Conservation (phyloP, 352 stramenopile species). For the Phytophthora uliginosa region DNA sequence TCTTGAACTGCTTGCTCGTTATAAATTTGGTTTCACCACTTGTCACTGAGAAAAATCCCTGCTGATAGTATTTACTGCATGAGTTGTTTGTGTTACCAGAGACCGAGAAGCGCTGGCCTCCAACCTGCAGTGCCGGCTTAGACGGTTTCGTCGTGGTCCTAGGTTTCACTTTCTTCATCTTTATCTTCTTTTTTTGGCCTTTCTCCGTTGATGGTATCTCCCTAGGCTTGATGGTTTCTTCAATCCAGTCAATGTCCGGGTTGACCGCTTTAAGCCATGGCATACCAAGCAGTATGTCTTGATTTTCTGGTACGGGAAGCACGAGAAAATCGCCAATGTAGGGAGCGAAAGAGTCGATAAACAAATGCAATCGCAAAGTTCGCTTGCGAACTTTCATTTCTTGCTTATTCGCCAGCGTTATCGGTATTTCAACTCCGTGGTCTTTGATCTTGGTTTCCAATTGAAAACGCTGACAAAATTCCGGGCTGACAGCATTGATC, state of each 20-base stretch:
- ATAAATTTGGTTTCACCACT: not conserved
- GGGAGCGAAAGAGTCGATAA: too few species aligned
- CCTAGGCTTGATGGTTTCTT: not conserved
- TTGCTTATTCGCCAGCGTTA: too few species aligned
- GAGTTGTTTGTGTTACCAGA: not conserved
- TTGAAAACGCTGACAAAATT: too few species aligned
- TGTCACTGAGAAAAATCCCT: not conserved
- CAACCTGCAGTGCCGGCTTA: not conserved
- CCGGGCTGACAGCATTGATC: not conserved
- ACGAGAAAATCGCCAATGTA: not conserved
- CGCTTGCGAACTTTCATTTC: too few species aligned
- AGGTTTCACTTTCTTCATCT: too few species aligned
- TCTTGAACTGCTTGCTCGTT: not conserved
- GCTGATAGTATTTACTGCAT: not conserved
- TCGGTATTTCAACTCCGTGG: too few species aligned
- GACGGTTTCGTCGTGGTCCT: too few species aligned
- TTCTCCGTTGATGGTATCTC: too few species aligned
- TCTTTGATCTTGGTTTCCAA: too few species aligned
- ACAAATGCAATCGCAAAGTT: too few species aligned
- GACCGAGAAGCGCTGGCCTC: not conserved
- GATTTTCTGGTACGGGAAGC: slow-evolving; percentile 4
- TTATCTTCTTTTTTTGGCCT: too few species aligned
- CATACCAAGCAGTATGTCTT: slow-evolving; percentile 22
- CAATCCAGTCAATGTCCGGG: slow-evolving; percentile 21
- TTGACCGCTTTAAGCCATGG: slow-evolving; percentile 12